Evolutionary conservation across 805 yeast species (phyloP).

Genomic region (Pichia nanzhaoensis): DNA sequence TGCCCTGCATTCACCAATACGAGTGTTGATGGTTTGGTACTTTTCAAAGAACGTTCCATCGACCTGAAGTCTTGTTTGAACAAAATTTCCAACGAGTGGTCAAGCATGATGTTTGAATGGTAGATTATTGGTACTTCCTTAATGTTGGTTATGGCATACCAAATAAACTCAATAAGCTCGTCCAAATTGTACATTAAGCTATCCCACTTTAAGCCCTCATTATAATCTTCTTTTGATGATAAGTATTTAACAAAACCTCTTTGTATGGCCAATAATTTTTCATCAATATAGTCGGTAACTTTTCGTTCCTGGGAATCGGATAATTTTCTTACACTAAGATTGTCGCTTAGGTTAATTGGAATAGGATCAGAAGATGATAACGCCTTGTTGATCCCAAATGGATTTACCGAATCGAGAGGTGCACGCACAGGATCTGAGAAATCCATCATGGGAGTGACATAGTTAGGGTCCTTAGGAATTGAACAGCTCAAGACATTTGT

Average conservation of each 20-base stretch:
- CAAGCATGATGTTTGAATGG: conserved; percentile 19
- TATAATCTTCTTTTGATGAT: conserved; percentile 21
- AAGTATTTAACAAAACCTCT: conserved; percentile 41
- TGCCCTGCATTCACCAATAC: background rate
- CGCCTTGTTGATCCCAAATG: conserved; percentile 24
- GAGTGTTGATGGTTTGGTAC: background rate
- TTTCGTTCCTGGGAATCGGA: conserved; percentile 49
- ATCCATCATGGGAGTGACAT: conserved; percentile 9
- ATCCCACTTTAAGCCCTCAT: conserved; percentile 18
- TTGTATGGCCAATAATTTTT: conserved; percentile 45
- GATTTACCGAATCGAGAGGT: conserved; percentile 21
- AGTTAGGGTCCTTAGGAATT: conserved; percentile 4
- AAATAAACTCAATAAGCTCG: conserved; percentile 46
- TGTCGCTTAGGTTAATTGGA: conserved; percentile 8
- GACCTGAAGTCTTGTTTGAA: background rate
- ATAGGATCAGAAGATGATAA: conserved; percentile 23
- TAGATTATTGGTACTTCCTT: conserved; percentile 25
- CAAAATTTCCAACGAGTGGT: background rate
- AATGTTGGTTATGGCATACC: conserved; percentile 48
- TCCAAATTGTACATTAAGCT: conserved; percentile 41
- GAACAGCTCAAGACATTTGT: conserved; percentile 1
- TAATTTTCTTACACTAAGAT: conserved; percentile 19
- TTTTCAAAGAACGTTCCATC: background rate
- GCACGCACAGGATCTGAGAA: conserved; percentile 22
- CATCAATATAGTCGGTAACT: conserved; percentile 49